These are phyloP conservation scores for Globisporangium cylindrosporum DNA, from an alignment of 352 stramenopile genomes.

Conservation along the genomic window DNA sequence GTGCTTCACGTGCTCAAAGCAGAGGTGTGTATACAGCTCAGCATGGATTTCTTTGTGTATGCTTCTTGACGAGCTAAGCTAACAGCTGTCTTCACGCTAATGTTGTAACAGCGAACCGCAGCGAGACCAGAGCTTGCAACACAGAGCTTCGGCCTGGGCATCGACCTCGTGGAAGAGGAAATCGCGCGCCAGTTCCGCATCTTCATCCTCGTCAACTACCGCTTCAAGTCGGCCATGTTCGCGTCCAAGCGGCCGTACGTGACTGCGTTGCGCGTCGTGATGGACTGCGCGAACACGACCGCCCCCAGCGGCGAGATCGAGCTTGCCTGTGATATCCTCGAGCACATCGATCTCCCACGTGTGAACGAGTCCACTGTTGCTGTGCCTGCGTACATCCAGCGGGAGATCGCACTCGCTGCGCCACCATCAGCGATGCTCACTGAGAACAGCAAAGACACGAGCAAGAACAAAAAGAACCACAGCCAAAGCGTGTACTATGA, in stretches of 20 bases:
- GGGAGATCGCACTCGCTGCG: slow-evolving; percentile 38
- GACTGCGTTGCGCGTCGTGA: slow-evolving; percentile 47
- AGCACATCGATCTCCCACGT: slow-evolving; percentile 54
- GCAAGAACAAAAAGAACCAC: slow-evolving; percentile 23
- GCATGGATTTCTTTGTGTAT: neutral
- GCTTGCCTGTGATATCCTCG: slow-evolving; percentile 48
- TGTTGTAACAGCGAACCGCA: slow-evolving; percentile 27
- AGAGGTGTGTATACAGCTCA: slow-evolving; percentile 17
- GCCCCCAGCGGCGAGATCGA: slow-evolving; percentile 13
- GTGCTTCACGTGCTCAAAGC: slow-evolving; percentile 52
- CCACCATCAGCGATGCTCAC: slow-evolving; percentile 25
- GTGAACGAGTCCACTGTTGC: slow-evolving; percentile 35
- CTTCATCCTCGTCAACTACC: slow-evolving; percentile 55
- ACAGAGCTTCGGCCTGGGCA: slow-evolving; percentile 32
- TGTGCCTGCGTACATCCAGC: slow-evolving; percentile 41
- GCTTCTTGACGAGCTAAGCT: neutral
- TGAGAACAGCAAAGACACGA: neutral
- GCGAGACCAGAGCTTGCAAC: slow-evolving; percentile 37
- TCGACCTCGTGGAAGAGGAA: slow-evolving; percentile 40
- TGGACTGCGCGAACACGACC: slow-evolving; percentile 54
- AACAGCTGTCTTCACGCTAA: neutral
- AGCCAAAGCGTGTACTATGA: slow-evolving; percentile 49
- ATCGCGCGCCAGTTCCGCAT: slow-evolving; percentile 44
- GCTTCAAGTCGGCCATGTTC: slow-evolving; percentile 57
- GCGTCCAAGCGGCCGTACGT: slow-evolving; percentile 52